phyloP scores from a whole-genome alignment of 2,329 filamentous ascomycete genomes.

The Paracamarosporium sp. region DNA sequence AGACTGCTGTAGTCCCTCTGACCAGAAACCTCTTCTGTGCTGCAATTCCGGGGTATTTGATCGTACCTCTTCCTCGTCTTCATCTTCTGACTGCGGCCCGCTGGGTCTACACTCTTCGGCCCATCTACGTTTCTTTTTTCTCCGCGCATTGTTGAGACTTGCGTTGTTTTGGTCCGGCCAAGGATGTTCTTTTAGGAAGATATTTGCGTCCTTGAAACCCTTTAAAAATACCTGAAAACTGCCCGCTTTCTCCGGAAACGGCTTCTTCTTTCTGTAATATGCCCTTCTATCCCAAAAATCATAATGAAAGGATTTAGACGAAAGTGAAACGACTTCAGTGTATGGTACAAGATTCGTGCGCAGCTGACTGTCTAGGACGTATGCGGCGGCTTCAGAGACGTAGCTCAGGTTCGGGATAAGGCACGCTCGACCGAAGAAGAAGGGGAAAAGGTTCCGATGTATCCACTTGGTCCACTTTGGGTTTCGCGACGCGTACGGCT shows the following conservation, averaged over 20 bases:
- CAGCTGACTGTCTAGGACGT: constrained; percentile 89
- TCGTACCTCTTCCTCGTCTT: constrained; percentile 58
- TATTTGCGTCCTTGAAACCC: constrained; percentile 94
- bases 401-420: constrained; percentile 98
- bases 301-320: constrained; percentile 97
- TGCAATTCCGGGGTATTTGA: constrained; percentile 40
- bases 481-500: constrained; percentile 95
- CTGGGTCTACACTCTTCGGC: constrained; percentile 80
- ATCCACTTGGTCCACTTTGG: constrained; percentile 99
- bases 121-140: constrained; percentile 72
- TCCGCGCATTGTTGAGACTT: constrained; percentile 72
- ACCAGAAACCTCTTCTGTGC: constrained; percentile 77
- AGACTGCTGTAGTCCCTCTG: constrained; percentile 82
- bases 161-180: constrained; percentile 87
- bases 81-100: constrained; percentile 64
- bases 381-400: constrained; percentile 95
- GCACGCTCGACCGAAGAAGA: constrained; percentile 93
- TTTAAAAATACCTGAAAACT: constrained; percentile 98
- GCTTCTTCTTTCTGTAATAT: constrained; percentile 85
- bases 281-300: constrained; percentile 95
- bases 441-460: constrained; percentile 95
- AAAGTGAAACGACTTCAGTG: constrained; percentile 91
- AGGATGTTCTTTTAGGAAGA: constrained; percentile 92
- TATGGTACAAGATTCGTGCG: constrained; percentile 94
- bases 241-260: constrained; percentile 86